Base-by-base conservation (phyloP, 352 stramenopile species). In the Pilasporangium apinafurcum region DNA sequence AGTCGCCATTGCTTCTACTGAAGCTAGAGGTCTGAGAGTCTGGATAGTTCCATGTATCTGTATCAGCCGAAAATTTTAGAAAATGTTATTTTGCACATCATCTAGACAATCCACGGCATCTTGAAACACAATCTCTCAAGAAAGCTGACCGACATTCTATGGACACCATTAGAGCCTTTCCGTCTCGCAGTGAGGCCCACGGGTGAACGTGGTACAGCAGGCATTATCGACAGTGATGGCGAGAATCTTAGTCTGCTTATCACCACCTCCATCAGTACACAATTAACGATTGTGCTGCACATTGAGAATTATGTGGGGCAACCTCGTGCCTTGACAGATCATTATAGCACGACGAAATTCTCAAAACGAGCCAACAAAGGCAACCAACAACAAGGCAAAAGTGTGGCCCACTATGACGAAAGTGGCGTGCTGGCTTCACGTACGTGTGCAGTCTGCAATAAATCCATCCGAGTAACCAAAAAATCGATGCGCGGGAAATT, bases 221-320 rank as follows among this genome's bases (percentile, higher is more conserved):
- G 62, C 1, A 41, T 83, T 20, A 44, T 90, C 12, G 70, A 87
- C 14, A 82, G 78, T 35, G 65, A 72, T 25, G 51, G 41, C 13
- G 74, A 83, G 21, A 90, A 87, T 44, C 35, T 81, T 14, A 68
- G 70, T 12, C 26, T 87, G 0, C 53, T 90, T 45, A 36, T 87
- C 29, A 67, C 72, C 8, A 58, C 62, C 7, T 68, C 67, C 5
- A 62, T 76, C 26, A 76, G 57, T 32, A 55, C 64, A 4, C 43
- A 81, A 21, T 51, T 87, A 1, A 43, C 51, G 2, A 40, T 83
- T 14, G 59, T 83, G 8, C 59, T 90, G 1, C 59, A 61, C 14
- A 51, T 90, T 12, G 59, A 86, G 48, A 86, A 80, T 39, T 83
- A 86, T 43, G 63, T 60, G 1, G 68, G 74, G 0, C 57, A 37